Conservation (phyloP, 2,329 filamentous ascomycete genomes). For the Rutstroemia sp. region DNA sequence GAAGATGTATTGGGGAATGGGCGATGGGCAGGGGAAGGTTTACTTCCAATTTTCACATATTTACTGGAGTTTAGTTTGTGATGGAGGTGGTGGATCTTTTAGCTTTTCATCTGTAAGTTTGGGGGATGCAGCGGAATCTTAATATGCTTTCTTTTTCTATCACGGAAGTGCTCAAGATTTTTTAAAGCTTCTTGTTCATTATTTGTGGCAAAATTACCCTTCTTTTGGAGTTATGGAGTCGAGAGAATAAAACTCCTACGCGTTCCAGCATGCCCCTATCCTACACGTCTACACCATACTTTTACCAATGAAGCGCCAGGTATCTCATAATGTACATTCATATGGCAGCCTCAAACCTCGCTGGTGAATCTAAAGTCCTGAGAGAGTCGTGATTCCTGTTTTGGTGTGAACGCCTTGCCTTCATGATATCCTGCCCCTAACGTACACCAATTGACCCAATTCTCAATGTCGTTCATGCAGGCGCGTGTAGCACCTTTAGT, state of each 20-base stretch:
- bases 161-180: neutral
- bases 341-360: neutral
- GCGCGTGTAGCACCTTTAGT: slow-evolving; percentile 29
- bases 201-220: neutral
- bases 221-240: no score
- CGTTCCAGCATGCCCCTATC: neutral
- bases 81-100: no score
- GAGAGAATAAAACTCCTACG: no score
- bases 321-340: slow-evolving; percentile 6
- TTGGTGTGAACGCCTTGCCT: slow-evolving; percentile 19
- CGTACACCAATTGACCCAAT: neutral
- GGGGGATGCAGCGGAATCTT: slow-evolving; percentile 5
- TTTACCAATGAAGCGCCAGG: slow-evolving; percentile 1
- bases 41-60: neutral
- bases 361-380: slow-evolving; percentile 1
- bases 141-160: neutral
- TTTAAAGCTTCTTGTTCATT: neutral
- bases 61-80: neutral
- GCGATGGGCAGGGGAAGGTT: no score
- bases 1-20: no score
- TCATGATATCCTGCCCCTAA: slow-evolving; percentile 9
- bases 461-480: slow-evolving; percentile 13
- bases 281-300: neutral
- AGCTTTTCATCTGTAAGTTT: neutral
- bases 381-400: neutral